Evolutionary conservation across 148 eudicot species (phyloP).

Genomic region (Cornus kousa): DNA sequence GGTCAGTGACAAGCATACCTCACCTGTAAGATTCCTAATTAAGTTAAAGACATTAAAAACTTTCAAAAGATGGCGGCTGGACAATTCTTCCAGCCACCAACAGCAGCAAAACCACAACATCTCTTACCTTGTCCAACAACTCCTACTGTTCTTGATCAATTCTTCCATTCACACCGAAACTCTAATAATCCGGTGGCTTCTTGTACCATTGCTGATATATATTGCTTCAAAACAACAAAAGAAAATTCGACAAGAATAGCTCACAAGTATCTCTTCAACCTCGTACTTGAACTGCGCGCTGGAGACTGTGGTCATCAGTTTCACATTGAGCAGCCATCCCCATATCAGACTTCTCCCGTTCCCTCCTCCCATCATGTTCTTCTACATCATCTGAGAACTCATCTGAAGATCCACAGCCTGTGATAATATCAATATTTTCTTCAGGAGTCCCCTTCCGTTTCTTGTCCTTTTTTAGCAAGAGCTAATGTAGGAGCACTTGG

Average conservation of each 20-base stretch:
- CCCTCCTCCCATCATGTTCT: constrained; percentile 31
- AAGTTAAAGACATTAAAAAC: neutral
- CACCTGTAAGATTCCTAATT: constrained; percentile 5
- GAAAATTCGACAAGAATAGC: constrained; percentile 64
- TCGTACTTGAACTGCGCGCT: constrained; percentile 17
- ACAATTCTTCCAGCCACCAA: constrained; percentile 31
- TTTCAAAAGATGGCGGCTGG: neutral
- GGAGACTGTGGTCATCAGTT: constrained; percentile 34
- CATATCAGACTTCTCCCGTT: constrained; percentile 18
- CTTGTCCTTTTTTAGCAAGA: constrained; percentile 47
- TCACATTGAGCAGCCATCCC: constrained; percentile 11
- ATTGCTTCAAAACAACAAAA: constrained; percentile 59
- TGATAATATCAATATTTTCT: constrained; percentile 34
- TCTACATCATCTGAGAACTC: constrained; percentile 76
- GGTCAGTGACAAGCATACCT: constrained; percentile 6
- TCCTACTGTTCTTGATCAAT: constrained; percentile 66
- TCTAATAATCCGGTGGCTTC: constrained; percentile 47
- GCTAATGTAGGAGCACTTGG: constrained; percentile 35
- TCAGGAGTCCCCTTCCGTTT: constrained; percentile 56
- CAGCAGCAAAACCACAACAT: constrained; percentile 68
- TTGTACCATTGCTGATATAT: constrained; percentile 80
- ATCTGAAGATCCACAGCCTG: constrained; percentile 58
- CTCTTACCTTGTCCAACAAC: constrained; percentile 66
- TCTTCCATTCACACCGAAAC: constrained; percentile 68
- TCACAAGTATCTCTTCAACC: constrained; percentile 47